Base-by-base conservation (phyloP, 73 alveolate genomes). In the Diophrys sp. region DNA sequence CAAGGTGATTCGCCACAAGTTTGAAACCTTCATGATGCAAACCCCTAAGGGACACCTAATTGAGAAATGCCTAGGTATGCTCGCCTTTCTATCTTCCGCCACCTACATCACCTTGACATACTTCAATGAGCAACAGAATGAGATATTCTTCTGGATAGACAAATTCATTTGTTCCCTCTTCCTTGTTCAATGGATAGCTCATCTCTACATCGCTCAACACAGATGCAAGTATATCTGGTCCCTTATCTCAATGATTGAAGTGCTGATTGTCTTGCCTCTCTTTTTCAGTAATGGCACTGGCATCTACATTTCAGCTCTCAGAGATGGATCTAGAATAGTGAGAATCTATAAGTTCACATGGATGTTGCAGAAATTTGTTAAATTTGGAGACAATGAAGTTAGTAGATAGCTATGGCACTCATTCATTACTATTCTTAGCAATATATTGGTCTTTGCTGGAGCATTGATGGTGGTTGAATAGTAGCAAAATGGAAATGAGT, bases 401-500 rank as follows among this genome's bases (percentile, higher is more conserved):
- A 70, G 75, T 31, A 71, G 83, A 31, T 69, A 88, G 53, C 62
- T 82, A 18, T 30, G 53, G 62, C 44, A 75, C n/a, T 80, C 82
- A 44, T 33, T 82, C 53, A 55, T 78, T 30, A 28, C 71, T 70
- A 34, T 70, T 18, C 27, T 78, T 30, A 69, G 79, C 33, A 29
- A 82, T 53, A 62, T 84, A 23, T 84, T 75, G 72, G 74, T 93
- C 5, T 82, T 92, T 23, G 79, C 97, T 1, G 98, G 96, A 26
- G 82, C 91, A 31, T 33, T 88, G 28, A 81, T 87, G 93, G 88
- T 83, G 2, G 75, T 93, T 28, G 98, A 44, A 44, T 44, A 93
- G 79, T 74, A 89, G 44, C 76, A 85, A 56, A 87, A 89, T 18
- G 81, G 69, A 23, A 77, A 81, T 14, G 78, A 74, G 30, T 82